These are phyloP conservation scores for Ramularia endophylla DNA, from an alignment of 2,329 filamentous ascomycete genomes.

Conservation along the genomic window DNA sequence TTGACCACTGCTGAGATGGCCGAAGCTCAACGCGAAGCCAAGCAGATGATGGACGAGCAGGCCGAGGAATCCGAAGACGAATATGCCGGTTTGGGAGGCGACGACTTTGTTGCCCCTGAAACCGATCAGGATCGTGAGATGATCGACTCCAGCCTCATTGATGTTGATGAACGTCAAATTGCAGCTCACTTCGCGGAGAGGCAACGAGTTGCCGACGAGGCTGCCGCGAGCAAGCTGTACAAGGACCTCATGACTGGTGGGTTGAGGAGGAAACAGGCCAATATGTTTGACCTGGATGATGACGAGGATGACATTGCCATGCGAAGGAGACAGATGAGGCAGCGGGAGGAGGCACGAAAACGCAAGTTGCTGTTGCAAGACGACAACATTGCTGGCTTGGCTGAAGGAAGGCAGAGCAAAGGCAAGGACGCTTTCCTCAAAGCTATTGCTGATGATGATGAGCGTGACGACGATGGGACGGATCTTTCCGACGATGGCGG, in stretches of 20 bases:
- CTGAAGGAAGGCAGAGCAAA: slow-evolving; percentile 48
- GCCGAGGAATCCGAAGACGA: slow-evolving; percentile 98
- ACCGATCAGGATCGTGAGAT: slow-evolving; percentile 74
- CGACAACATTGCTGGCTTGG: slow-evolving; percentile 81
- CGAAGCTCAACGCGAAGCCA: slow-evolving; percentile 68
- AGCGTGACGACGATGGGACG: slow-evolving; percentile 56
- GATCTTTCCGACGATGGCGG: slow-evolving; percentile 62
- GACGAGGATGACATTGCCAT: slow-evolving; percentile 81
- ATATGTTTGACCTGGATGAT: slow-evolving; percentile 63
- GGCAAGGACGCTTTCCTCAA: slow-evolving; percentile 78
- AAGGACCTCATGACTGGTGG: slow-evolving; percentile 87
- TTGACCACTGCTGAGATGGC: slow-evolving; percentile 31
- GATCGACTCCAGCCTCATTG: slow-evolving; percentile 75
- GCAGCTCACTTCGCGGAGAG: slow-evolving; percentile 83
- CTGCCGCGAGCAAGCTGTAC: slow-evolving; percentile 83
- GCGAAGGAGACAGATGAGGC: slow-evolving; percentile 70
- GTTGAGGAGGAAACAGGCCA: slow-evolving; percentile 72
- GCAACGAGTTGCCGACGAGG: slow-evolving; percentile 74
- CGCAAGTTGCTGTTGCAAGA: slow-evolving; percentile 81
- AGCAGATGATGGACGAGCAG: slow-evolving; percentile 86
- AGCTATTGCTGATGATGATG: slow-evolving; percentile 69
- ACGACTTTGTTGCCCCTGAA: slow-evolving; percentile 71
- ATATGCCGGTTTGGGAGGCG: slow-evolving; percentile 90
- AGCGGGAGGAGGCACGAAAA: slow-evolving; percentile 85
- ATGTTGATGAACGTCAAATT: slow-evolving; percentile 72